phyloP scores from a whole-genome alignment of 140 eudicot genomes.

The Bidens hawaiensis region DNA sequence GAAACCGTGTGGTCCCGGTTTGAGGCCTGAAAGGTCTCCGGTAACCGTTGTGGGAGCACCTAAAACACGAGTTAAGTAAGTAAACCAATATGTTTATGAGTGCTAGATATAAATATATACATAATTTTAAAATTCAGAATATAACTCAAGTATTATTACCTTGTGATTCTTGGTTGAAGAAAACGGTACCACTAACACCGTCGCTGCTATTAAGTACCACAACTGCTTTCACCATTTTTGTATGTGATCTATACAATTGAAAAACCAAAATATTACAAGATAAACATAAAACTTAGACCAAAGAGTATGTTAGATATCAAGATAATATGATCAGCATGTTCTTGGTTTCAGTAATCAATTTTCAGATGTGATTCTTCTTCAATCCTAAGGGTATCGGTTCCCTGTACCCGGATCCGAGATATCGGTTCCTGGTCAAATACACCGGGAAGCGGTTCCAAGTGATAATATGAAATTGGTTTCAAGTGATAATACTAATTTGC shows the following conservation, averaged over 20 bases:
- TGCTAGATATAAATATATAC: no score
- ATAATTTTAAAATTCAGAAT: not conserved
- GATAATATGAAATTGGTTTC: slow-evolving; percentile 1
- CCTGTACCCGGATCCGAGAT: no score
- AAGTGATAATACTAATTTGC: no score
- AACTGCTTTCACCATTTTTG: slow-evolving; percentile 89
- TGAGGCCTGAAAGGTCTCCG: slow-evolving; percentile 76
- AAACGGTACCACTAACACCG: slow-evolving; percentile 83
- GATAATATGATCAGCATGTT: not conserved
- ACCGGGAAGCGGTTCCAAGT: no score
- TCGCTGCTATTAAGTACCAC: slow-evolving; percentile 85
- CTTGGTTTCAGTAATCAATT: not conserved
- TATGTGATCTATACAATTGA: slow-evolving; percentile 59
- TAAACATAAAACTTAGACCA: slow-evolving; percentile 9
- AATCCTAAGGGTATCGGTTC: no score
- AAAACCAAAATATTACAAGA: not conserved
- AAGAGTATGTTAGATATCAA: not conserved
- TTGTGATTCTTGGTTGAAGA: slow-evolving; percentile 69
- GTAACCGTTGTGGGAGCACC: slow-evolving; percentile 87
- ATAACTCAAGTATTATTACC: slow-evolving; percentile 37
- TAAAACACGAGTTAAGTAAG: slow-evolving; percentile 22
- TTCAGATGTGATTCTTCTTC: no score
- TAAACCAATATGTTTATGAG: not conserved
- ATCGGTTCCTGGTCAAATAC: not conserved
- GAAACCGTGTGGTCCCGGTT: slow-evolving; percentile 92